phyloP scores from a whole-genome alignment of 495 filamentous ascomycete species.

The Corynascus novoguineensis region DNA sequence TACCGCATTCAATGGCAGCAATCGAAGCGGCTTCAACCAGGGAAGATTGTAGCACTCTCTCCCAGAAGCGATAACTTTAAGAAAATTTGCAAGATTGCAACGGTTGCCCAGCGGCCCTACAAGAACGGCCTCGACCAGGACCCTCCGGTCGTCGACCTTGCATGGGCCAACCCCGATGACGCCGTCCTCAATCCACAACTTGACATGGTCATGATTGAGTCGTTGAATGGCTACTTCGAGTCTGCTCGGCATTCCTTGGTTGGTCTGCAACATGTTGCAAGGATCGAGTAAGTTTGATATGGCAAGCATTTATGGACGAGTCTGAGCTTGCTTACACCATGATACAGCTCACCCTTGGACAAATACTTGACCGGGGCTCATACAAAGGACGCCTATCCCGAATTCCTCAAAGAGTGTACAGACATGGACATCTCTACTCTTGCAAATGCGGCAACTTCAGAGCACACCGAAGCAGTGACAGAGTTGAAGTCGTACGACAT shows the following conservation, averaged over 20 bases:
- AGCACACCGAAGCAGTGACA: neutral
- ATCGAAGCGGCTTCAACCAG: conserved; percentile 64
- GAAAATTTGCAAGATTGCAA: conserved; percentile 61
- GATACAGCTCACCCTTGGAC: conserved; percentile 24
- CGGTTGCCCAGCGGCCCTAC: conserved; percentile 66
- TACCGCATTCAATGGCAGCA: conserved; percentile 74
- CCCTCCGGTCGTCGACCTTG: conserved; percentile 71
- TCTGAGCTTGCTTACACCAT: neutral
- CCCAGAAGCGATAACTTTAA: conserved; percentile 59
- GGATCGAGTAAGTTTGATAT: conserved; percentile 47
- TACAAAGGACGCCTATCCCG: conserved; percentile 29
- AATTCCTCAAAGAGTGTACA: conserved; percentile 29
- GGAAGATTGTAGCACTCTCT: conserved; percentile 65
- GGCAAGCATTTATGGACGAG: neutral
- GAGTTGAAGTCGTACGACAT: conserved; percentile 16
- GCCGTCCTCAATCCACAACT: conserved; percentile 59
- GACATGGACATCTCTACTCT: conserved; percentile 34
- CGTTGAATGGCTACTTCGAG: conserved; percentile 67
- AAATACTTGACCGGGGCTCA: conserved; percentile 43
- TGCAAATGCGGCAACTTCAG: conserved; percentile 12
- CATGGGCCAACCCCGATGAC: conserved; percentile 59
- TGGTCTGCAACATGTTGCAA: conserved; percentile 65
- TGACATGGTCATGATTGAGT: conserved; percentile 76
- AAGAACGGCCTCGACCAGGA: conserved; percentile 51
- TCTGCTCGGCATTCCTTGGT: conserved; percentile 63